phyloP scores from a whole-genome alignment of 371 early-diverging fungal genomes.

The Mucor mucedo region DNA sequence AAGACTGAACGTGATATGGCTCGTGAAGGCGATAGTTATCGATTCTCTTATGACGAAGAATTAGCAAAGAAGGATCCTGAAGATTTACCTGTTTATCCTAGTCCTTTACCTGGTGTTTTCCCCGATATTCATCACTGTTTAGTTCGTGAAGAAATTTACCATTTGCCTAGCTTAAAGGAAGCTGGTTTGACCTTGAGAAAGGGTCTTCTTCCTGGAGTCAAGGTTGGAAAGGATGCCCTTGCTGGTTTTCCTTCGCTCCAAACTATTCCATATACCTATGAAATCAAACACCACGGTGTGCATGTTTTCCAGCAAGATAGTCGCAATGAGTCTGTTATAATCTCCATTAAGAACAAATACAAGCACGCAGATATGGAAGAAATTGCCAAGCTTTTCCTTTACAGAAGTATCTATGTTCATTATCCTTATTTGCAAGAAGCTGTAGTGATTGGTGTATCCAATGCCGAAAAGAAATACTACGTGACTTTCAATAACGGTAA shows the following conservation, averaged over 20 bases:
- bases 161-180: constrained; percentile 52
- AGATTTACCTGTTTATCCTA: constrained; percentile 47
- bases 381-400: constrained; percentile 57
- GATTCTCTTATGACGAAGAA: constrained; percentile 62
- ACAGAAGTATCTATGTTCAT: constrained; percentile 67
- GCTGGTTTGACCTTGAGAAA: constrained; percentile 54
- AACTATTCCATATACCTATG: constrained; percentile 73
- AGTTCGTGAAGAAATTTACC: constrained; percentile 51
- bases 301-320: constrained; percentile 87
- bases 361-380: constrained; percentile 52
- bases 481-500: constrained; percentile 47
- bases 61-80: constrained; percentile 37
- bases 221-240: constrained; percentile 68
- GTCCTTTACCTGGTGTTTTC: constrained; percentile 76
- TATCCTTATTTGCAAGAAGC: constrained; percentile 92
- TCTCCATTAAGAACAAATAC: constrained; percentile 63
- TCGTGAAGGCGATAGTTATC: constrained; percentile 67
- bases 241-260: constrained; percentile 93
- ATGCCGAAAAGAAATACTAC: constrained; percentile 70
- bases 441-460: constrained; percentile 75
- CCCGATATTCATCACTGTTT: constrained; percentile 68
- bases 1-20: constrained; percentile 75
- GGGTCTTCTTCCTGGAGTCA: constrained; percentile 71
- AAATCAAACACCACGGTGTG: constrained; percentile 77
- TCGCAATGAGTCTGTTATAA: constrained; percentile 82